phyloP scores from a whole-genome alignment of 2,329 filamentous ascomycete genomes.

The Sphaerulina populicola region DNA sequence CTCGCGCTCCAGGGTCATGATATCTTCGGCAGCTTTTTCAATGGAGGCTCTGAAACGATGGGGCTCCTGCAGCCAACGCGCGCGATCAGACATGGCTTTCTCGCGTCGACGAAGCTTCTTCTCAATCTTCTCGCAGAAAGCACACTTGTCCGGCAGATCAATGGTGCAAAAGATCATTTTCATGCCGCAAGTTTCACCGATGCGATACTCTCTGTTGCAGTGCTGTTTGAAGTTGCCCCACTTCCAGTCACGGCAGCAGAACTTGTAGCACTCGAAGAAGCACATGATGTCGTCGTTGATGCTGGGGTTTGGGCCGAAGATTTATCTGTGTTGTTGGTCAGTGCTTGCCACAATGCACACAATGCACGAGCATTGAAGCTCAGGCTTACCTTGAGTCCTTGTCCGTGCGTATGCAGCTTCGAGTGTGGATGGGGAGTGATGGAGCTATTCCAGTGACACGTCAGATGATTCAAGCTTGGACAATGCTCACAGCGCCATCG shows the following conservation, averaged over 20 bases:
- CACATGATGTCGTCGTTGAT: constrained; percentile 55
- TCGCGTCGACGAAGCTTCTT: constrained; percentile 68
- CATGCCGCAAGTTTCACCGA: constrained; percentile 91
- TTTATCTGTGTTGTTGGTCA: constrained; percentile 11
- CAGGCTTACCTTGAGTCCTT: constrained; percentile 2
- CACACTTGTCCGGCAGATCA: constrained; percentile 59
- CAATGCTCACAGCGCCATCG: not conserved
- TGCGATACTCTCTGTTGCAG: constrained; percentile 90
- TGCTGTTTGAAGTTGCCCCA: constrained; percentile 91
- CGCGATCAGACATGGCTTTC: constrained; percentile 67
- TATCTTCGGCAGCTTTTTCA: constrained; percentile 61
- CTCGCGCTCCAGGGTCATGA: constrained; percentile 62
- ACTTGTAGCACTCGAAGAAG: constrained; percentile 87
- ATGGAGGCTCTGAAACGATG: constrained; percentile 51
- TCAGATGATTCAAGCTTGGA: constrained; percentile 5
- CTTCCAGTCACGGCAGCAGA: constrained; percentile 82
- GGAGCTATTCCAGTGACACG: constrained; percentile 1
- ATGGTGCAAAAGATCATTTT: constrained; percentile 77
- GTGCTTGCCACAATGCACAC: constrained; percentile 2
- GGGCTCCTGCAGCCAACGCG: constrained; percentile 68
- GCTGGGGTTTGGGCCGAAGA: not conserved
- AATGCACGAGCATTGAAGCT: constrained; percentile 3
- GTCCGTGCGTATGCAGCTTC: constrained; percentile 8
- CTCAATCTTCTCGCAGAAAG: constrained; percentile 79
- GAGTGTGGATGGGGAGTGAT: not conserved